phyloP scores from a whole-genome alignment of 306 rosid species.

The Sechiopsis laciniata region DNA sequence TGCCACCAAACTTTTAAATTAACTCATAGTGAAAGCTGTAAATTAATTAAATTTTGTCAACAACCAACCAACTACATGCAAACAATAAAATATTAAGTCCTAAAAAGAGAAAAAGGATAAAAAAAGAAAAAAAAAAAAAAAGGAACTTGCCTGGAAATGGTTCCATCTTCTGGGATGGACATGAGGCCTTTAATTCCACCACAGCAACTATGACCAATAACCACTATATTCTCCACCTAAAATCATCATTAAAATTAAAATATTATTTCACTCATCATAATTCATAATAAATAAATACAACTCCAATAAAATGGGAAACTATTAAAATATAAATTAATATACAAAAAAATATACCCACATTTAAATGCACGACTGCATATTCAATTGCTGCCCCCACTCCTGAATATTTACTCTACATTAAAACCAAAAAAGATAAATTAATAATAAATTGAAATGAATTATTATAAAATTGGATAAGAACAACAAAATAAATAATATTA shows the following conservation, averaged over 20 bases:
- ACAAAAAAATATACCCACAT: slow-evolving; percentile 37
- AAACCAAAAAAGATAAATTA: not conserved
- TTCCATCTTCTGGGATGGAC: slow-evolving; percentile 89
- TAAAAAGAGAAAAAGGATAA: not conserved
- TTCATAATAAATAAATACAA: not conserved
- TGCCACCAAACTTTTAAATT: not conserved
- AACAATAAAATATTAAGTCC: not conserved
- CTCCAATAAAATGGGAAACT: not conserved
- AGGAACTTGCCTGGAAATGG: slow-evolving; percentile 49
- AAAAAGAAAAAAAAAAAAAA: not conserved
- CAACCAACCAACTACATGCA: not conserved
- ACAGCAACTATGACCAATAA: slow-evolving; percentile 91
- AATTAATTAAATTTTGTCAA: not conserved
- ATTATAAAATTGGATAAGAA: not conserved
- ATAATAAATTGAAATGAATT: not conserved
- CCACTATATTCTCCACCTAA: slow-evolving; percentile 90
- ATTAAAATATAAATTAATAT: not conserved
- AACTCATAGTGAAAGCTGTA: not conserved
- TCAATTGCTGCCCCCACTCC: slow-evolving; percentile 98
- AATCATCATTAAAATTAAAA: not conserved
- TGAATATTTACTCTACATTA: slow-evolving; percentile 58
- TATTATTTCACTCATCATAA: slow-evolving; percentile 16
- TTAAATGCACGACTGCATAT: slow-evolving; percentile 78
- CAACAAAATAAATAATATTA: not conserved
- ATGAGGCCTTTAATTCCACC: slow-evolving; percentile 97